A percentile compares a stretch with the other conserved stretches of the same genome.
Conservation (phyloP, 2,329 filamentous ascomycete genomes). For the Colletotrichum sojae region DNA sequence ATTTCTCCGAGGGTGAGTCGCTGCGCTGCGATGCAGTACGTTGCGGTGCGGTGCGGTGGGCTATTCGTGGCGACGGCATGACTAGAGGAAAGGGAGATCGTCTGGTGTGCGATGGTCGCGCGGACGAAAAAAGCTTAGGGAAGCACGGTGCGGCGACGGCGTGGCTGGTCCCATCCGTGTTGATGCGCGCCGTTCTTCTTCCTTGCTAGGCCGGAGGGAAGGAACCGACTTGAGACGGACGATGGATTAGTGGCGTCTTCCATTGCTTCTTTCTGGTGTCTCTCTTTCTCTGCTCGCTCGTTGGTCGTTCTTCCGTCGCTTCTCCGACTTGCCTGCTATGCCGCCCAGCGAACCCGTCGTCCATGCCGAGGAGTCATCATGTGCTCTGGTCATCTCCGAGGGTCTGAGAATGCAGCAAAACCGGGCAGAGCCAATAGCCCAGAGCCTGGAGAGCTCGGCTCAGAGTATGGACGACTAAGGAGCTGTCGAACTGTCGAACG, state of each 20-base stretch:
- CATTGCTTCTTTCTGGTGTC: constrained; percentile 33
- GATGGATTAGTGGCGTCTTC: constrained; percentile 27
- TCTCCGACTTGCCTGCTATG: background rate
- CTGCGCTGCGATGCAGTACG: background rate
- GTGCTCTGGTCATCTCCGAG: background rate
- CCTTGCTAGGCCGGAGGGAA: constrained; percentile 1
- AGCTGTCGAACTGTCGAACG: background rate
- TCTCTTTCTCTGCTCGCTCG: constrained; percentile 2
- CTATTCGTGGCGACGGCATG: background rate
- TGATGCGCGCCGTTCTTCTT: constrained; percentile 22
- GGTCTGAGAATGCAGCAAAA: background rate
- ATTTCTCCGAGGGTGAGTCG: constrained; percentile 4
- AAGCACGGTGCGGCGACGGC: constrained; percentile 30
- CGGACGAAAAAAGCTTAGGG: constrained; percentile 6
- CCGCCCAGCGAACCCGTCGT: background rate
- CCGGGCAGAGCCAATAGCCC: background rate
- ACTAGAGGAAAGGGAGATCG: constrained; percentile 14
- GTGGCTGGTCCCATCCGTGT: constrained; percentile 27
- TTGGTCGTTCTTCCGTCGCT: background rate
- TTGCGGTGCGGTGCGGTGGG: background rate
- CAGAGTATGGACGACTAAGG: background rate
- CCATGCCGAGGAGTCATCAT: background rate
- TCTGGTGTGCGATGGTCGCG: background rate
- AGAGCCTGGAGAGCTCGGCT: background rate
- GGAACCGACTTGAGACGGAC: constrained; percentile 23